Evolutionary conservation across 2,329 filamentous ascomycete genomes (phyloP), one percentile per base, ranked within the genome.

Genomic region (Monilinia polystroma): DNA sequence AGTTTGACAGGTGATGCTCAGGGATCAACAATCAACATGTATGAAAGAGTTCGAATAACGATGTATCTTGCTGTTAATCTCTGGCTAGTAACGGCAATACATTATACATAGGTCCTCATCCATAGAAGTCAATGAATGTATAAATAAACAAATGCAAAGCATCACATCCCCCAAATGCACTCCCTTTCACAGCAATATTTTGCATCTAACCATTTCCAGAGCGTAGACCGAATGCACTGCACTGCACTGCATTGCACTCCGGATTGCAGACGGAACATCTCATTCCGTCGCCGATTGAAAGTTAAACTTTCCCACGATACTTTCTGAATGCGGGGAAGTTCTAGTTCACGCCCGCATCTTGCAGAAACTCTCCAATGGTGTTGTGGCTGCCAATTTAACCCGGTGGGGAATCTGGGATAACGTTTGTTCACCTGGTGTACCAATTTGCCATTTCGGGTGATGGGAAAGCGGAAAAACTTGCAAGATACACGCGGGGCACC

Each of bases 201-300:
- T 49, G 35, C 26, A 35, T 32, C 29, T 49, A 49, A 49, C 26
- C 57, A 18, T 23, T 38, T 35, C 26, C 32, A 23, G 12, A 60
- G 20, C n/a, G 49, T 47, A 49, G 11, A 26, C 23, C 12, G 12
- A 6, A 60, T 23, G 43, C 20, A 60, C 6, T 23, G 18, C 43
- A 26, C 32, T 32, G 23, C 26, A 32, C 14, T 49, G 20, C 3
- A 32, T n/a, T 59, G 26, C 35, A 60, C 20, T 60, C 26, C 43
- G 20, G 4, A 47, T 76, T 76, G n/a, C 72, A 81, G 68, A 78
- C 63, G 63, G 63, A 65, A 65, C 45, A 53, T 52, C 45, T 60
- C 20, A 7, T 68, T 65, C 63, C 63, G 63, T 54, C 32, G 54
- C 54, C 45, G 49, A 41, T 29, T 60, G 45, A 43, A 41, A 5